Evolutionary conservation across 495 filamentous ascomycete genomes (phyloP).

Genomic region (Physcia stellaris): DNA sequence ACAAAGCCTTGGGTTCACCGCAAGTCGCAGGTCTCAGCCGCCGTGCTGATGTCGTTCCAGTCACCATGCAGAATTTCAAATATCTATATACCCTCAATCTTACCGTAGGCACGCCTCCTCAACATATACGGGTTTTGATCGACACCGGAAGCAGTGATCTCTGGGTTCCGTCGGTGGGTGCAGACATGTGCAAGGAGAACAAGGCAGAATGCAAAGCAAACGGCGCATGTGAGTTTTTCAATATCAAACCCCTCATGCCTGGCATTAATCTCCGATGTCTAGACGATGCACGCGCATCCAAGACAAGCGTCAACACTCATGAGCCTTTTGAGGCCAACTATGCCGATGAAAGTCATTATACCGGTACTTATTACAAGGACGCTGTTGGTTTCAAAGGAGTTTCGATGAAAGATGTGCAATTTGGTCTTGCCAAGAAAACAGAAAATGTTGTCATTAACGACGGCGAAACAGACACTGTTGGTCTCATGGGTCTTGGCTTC

Average conservation of each 20-base stretch:
- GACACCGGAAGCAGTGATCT: constrained; percentile 74
- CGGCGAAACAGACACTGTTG: constrained; percentile 13
- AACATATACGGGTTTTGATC: constrained; percentile 43
- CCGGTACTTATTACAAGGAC: constrained; percentile 48
- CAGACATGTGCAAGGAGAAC: constrained; percentile 33
- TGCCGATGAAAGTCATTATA: constrained; percentile 56
- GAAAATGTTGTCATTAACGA: constrained; percentile 22
- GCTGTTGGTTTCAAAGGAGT: constrained; percentile 12
- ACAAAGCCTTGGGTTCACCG: background rate
- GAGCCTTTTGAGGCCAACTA: no score
- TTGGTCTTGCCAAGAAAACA: constrained; percentile 62
- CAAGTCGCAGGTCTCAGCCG: background rate
- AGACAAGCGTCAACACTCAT: no score
- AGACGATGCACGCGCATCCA: no score
- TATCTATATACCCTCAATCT: constrained; percentile 46
- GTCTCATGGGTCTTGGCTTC: constrained; percentile 75
- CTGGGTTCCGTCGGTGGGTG: constrained; percentile 58
- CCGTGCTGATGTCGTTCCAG: background rate
- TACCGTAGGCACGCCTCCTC: constrained; percentile 52
- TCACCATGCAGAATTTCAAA: background rate
- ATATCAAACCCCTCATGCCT: no score
- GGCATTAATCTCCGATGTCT: no score
- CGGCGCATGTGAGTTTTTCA: background rate
- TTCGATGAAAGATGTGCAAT: constrained; percentile 43
- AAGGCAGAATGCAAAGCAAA: background rate